phyloP scores from a whole-genome alignment of 2,329 filamentous ascomycete genomes.

The Nigrospora osmanthi region DNA sequence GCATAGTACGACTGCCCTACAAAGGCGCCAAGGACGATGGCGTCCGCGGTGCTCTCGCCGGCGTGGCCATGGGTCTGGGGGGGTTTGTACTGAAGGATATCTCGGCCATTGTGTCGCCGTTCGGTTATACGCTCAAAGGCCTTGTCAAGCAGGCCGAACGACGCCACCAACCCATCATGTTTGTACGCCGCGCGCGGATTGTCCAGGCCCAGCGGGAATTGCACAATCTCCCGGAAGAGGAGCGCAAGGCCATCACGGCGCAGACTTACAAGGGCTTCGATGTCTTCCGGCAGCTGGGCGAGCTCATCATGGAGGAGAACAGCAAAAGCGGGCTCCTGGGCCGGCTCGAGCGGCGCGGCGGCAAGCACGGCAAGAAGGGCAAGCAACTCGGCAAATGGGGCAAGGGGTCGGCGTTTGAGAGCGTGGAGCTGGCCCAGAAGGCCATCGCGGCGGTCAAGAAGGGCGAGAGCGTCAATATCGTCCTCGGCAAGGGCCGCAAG shows the following conservation, averaged over 20 bases:
- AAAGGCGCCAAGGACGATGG: conserved; percentile 49
- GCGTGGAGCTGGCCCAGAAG: conserved; percentile 35
- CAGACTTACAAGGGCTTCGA: conserved; percentile 32
- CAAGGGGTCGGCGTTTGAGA: conserved; percentile 39
- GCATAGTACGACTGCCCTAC: conserved; percentile 51
- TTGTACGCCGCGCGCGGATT: conserved; percentile 50
- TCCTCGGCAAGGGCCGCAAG: conserved; percentile 11
- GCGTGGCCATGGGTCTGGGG: conserved; percentile 53
- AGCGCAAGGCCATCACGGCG: conserved; percentile 19
- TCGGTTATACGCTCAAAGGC: conserved; percentile 58
- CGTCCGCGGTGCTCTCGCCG: conserved; percentile 40
- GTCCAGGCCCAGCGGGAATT: conserved; percentile 46
- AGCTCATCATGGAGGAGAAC: conserved; percentile 26
- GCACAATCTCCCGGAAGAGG: conserved; percentile 19
- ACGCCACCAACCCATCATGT: conserved; percentile 40
- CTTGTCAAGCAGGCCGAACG: conserved; percentile 52
- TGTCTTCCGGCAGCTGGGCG: conserved; percentile 30
- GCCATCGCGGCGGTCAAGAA: conserved; percentile 35
- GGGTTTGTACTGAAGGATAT: conserved; percentile 60
- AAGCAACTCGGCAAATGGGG: conserved; percentile 27
- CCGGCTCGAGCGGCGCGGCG: conserved; percentile 6
- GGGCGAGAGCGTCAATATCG: conserved; percentile 31
- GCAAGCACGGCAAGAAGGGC: conserved; percentile 23
- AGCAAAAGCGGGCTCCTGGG: conserved; percentile 7
- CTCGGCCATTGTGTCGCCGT: conserved; percentile 50